These are phyloP conservation scores for Eleusine indica DNA, from an alignment of 176 grass and related monocot genomes.

Conservation along the genomic window DNA sequence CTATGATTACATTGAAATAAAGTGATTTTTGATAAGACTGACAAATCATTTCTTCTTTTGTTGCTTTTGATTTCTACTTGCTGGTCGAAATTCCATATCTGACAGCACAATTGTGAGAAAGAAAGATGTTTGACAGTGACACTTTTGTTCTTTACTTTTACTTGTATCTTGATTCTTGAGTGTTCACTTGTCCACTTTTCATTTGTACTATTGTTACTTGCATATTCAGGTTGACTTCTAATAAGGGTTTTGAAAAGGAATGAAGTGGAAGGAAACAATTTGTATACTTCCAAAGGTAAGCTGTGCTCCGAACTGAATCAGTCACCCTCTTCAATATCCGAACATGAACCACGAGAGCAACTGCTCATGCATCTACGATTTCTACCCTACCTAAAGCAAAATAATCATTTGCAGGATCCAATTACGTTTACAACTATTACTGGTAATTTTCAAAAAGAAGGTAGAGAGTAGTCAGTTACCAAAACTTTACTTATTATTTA, in stretches of 20 bases:
- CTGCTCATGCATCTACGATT: constrained; percentile 8
- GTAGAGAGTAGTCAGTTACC: constrained; percentile 38
- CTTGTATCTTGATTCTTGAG: not conserved
- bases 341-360: not conserved
- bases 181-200: not conserved
- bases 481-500: constrained; percentile 13
- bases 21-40: not conserved
- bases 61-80: not conserved
- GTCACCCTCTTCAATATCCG: not conserved
- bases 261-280: not conserved
- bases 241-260: not conserved
- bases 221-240: not conserved
- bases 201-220: not conserved
- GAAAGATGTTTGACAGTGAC: not conserved
- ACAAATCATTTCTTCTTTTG: not conserved
- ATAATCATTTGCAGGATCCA: not conserved
- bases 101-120: not conserved
- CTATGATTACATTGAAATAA: not conserved
- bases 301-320: not conserved
- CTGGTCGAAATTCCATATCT: not conserved
- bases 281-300: not conserved
- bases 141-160: constrained; percentile 11
- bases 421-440: not conserved
- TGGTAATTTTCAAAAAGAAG: not conserved
- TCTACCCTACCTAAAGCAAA: not conserved